Conservation (phyloP, 768 basidiomycete genomes). For the Mycena filopes region DNA sequence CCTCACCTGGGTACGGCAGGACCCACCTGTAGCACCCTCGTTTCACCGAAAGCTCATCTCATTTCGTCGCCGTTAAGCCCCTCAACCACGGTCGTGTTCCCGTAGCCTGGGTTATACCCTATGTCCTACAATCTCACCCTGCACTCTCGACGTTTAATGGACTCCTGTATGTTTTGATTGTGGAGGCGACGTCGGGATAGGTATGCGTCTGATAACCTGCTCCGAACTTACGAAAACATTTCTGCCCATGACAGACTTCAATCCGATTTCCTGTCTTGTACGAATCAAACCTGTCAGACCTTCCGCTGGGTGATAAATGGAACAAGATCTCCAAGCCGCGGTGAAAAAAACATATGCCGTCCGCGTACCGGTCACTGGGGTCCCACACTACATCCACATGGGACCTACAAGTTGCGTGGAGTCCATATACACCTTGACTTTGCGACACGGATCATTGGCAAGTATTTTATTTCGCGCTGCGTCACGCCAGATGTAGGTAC, state of each 20-base stretch:
- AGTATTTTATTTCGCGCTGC: conserved; percentile 1
- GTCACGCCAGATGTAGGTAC: conserved; percentile 1
- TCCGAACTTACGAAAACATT: conserved; percentile 24
- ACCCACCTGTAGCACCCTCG: neutral
- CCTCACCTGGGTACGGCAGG: neutral
- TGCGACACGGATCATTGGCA: too few relatives aligned
- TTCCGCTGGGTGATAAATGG: conserved; percentile 14
- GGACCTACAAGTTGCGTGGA: too few relatives aligned
- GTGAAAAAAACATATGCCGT: neutral
- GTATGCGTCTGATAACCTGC: conserved; percentile 27
- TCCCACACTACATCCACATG: conserved; percentile 1
- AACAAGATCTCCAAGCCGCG: neutral
- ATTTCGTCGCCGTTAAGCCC: conserved; percentile 15
- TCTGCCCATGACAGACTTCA: conserved; percentile 14
- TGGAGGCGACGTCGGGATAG: conserved; percentile 10
- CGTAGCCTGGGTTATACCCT: conserved; percentile 10
- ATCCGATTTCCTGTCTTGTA: conserved; percentile 5
- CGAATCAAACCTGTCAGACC: conserved; percentile 21
- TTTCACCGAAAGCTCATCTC: conserved; percentile 2
- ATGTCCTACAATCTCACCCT: conserved; percentile 14
- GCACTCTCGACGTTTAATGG: neutral
- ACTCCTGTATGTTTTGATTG: conserved; percentile 21
- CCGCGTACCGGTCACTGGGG: neutral
- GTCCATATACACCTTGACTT: too few relatives aligned
- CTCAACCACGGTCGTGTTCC: neutral